Evolutionary conservation across 257 asterid genomes (phyloP).

Genomic region (Misopates orontium): DNA sequence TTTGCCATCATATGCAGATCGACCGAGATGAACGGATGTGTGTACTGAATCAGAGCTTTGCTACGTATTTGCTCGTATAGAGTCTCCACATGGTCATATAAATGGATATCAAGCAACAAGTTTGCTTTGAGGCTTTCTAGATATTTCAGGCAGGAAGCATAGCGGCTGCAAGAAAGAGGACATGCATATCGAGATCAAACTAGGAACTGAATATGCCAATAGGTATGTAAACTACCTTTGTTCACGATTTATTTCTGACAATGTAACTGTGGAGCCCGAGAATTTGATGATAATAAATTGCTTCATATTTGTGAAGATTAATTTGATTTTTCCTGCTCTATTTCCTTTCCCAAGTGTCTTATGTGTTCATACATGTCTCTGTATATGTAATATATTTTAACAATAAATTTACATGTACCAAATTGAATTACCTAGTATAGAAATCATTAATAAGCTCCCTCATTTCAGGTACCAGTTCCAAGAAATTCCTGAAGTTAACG

Average conservation of each 20-base stretch:
- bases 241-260: not conserved
- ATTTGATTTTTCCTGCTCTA: conserved; percentile 25
- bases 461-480: conserved; percentile 89
- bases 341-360: not conserved
- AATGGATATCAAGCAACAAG: conserved; percentile 86
- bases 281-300: not conserved
- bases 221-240: not conserved
- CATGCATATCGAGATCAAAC: not conserved
- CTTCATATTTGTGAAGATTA: conserved; percentile 3
- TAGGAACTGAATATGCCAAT: not conserved
- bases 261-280: not conserved
- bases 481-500: conserved; percentile 70
- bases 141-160: conserved; percentile 87
- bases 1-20: conserved; percentile 92
- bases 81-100: conserved; percentile 89
- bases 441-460: conserved; percentile 93
- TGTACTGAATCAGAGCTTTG: conserved; percentile 96
- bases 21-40: conserved; percentile 90
- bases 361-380: too few species aligned
- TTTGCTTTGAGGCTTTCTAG: conserved; percentile 85
- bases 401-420: not conserved
- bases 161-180: conserved; percentile 58
- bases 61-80: conserved; percentile 80
- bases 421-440: conserved; percentile 76
- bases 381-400: not conserved